phyloP scores from a whole-genome alignment of 345 rosid genomes.

The Mangifera indica region DNA sequence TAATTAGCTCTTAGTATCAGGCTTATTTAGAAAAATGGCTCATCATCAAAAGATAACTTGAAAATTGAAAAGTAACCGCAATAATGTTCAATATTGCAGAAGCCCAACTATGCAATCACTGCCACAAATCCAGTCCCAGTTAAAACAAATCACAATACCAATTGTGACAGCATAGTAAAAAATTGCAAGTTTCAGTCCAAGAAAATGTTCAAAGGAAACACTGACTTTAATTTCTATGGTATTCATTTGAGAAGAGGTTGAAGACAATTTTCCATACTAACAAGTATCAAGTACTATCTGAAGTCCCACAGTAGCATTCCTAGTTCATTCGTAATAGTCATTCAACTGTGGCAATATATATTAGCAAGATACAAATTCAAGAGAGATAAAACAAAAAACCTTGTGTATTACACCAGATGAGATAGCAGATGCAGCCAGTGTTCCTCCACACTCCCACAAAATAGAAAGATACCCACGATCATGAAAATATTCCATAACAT shows the following conservation, averaged over 20 bases:
- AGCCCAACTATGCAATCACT: background rate
- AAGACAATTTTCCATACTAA: background rate
- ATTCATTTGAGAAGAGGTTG: background rate
- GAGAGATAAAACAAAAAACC: slow-evolving; percentile 34
- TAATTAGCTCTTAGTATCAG: background rate
- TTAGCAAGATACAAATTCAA: background rate
- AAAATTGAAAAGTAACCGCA: background rate
- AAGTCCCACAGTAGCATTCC: background rate
- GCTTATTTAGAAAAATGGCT: background rate
- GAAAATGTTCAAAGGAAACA: background rate
- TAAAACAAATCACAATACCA: background rate
- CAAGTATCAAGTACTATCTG: background rate
- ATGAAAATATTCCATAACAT: slow-evolving; percentile 91
- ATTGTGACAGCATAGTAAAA: background rate
- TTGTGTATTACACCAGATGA: slow-evolving; percentile 87
- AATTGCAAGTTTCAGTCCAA: background rate
- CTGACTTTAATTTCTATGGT: background rate
- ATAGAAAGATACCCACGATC: slow-evolving; percentile 90
- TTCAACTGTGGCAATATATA: background rate
- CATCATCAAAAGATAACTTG: background rate
- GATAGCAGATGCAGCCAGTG: slow-evolving; percentile 88
- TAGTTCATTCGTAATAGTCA: background rate
- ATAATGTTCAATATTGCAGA: background rate
- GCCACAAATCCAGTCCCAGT: background rate
- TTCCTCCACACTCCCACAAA: slow-evolving; percentile 96